Percentiles rank a stretch among this genome's conserved stretches.
Conservation (phyloP, 176 grass and related monocot species). For the Avena sativa region DNA sequence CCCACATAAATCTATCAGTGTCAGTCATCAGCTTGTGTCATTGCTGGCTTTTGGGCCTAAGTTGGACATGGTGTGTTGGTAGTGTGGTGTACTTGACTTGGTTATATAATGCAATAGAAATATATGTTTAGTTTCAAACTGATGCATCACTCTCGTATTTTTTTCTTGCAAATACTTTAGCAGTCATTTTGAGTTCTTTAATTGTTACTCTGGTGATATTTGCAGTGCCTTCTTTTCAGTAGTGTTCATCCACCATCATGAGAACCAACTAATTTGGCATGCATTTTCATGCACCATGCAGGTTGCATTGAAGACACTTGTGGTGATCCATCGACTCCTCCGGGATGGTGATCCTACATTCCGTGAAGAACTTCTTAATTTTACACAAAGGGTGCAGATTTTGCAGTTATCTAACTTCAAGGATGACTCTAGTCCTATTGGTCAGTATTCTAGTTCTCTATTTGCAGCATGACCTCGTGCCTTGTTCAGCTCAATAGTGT, state of each 20-base stretch:
- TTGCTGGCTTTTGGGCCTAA: not conserved
- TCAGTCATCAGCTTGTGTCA: not conserved
- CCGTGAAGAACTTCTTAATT: conserved; percentile 83
- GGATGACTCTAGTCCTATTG: conserved; percentile 91
- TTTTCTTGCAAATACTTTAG: not conserved
- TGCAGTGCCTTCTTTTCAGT: conserved; percentile 2
- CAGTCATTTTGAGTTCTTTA: conserved; percentile 5
- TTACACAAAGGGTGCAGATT: conserved; percentile 82
- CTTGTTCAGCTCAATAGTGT: not conserved
- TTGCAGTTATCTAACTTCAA: conserved; percentile 96
- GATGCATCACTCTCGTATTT: not conserved
- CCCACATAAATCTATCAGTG: not conserved
- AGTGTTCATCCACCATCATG: not conserved
- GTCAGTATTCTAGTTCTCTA: conserved; percentile 51
- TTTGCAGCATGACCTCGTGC: not conserved
- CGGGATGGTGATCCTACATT: conserved; percentile 91
- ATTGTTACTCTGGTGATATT: conserved; percentile 11
- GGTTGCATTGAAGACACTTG: conserved; percentile 91
- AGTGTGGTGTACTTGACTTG: not conserved
- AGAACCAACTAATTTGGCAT: conserved; percentile 37
- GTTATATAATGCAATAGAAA: not conserved
- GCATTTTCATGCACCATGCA: conserved; percentile 44
- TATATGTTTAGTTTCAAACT: not conserved
- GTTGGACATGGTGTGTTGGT: not conserved
- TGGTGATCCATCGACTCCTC: conserved; percentile 95